Evolutionary conservation across 1,284 basidiomycete species (phyloP), one percentile per base, ranked within the genome.

Genomic region (Caloboletus inedulis): DNA sequence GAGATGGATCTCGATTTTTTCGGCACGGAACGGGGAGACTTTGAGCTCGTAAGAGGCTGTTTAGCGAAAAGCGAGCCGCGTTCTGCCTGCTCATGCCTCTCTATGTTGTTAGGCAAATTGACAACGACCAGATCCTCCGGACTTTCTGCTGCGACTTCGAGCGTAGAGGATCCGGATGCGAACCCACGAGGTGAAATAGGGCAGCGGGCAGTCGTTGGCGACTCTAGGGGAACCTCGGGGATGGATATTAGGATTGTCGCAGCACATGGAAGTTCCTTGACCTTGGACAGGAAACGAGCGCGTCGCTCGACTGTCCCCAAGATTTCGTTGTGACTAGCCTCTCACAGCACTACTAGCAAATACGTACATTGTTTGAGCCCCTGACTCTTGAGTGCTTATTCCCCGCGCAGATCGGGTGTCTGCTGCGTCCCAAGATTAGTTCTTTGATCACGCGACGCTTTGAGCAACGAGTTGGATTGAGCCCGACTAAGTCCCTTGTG

Each of bases 301-400:
- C 87, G 84, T 51, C 89, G 79, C 68, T 88, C 85, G 60, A 80
- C 87, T 89, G 64, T 19, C 55, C 36, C 30, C 42, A 23, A 40
- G 48, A 53, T 34, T 47, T 29, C 18, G 21, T 16, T 6, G 40
- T 43, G 27, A 53, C 6, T 16, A 37, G 47, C 23, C 3, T 12
- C 49, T 39, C 39, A 27, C 16, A 34, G 4, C 5, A 23, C 14
- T 4, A 19, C 7, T 18, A 42, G 21, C 39, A 48, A 45, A 35
- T 12, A 58, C 82, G 55, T 67, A 90, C 88, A 71, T 69, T 89
- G 85, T 74, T 86, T 89, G 65, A 75, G 81, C 73, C 78, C 82
- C 70, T 89, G 87, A 44, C 76, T 78, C 69, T 84, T 87, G 55
- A 87, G 69, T 16, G 85, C 84, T 47, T 88, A 80, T 69, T 89